Conservation (phyloP, 352 stramenopile genomes). For the Saprolegnia parasitica region DNA sequence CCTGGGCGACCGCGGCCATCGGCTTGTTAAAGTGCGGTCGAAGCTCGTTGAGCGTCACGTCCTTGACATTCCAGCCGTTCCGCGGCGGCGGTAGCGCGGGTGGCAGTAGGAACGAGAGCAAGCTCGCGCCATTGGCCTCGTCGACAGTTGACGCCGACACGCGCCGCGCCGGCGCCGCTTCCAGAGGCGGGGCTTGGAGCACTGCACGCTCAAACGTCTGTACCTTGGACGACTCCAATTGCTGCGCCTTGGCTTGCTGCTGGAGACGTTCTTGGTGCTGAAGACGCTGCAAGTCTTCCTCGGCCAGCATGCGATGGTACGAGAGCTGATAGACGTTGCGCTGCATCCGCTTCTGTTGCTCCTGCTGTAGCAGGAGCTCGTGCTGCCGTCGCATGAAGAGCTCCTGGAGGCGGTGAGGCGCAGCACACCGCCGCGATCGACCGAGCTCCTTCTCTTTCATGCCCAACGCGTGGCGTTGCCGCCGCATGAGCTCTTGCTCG, state of each 20-base stretch:
- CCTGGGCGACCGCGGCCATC: conserved; percentile 75
- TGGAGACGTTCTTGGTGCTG: neutral
- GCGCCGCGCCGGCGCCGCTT: neutral
- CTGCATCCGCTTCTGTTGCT: conserved; percentile 6
- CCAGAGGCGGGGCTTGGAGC: neutral
- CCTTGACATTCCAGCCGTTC: conserved; percentile 50
- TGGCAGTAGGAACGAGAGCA: conserved; percentile 46
- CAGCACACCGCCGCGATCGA: neutral
- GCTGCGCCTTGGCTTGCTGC: neutral
- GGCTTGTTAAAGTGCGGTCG: conserved; percentile 81
- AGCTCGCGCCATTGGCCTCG: conserved; percentile 36
- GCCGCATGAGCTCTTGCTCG: conserved; percentile 28
- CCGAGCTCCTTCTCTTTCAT: conserved; percentile 26
- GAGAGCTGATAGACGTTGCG: conserved; percentile 19
- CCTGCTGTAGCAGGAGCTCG: conserved; percentile 6
- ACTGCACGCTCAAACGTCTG: neutral
- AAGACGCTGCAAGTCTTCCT: conserved; percentile 13
- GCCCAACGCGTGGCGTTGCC: conserved; percentile 16
- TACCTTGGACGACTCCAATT: neutral
- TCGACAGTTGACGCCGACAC: neutral
- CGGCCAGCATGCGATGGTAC: conserved; percentile 27
- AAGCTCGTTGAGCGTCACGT: conserved; percentile 75
- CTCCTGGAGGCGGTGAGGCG: conserved; percentile 23
- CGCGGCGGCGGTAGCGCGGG: conserved; percentile 32
- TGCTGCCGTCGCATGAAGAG: conserved; percentile 20